Conservation (phyloP, 1,139 yeast species). For the Ogataea hybrid region DNA sequence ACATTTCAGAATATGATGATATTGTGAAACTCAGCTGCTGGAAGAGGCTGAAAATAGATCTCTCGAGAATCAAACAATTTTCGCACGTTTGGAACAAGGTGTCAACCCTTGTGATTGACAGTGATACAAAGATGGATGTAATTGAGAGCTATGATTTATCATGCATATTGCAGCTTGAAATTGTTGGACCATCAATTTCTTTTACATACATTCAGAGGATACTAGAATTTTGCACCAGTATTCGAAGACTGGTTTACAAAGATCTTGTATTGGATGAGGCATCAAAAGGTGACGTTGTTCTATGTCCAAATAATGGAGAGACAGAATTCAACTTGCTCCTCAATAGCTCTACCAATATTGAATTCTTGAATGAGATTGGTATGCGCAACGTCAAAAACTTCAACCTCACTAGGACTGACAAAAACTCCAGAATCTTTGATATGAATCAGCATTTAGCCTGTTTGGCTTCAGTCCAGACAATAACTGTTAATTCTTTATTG, state of each 20-base stretch:
- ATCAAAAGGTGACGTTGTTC: neutral
- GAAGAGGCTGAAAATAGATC: slow-evolving; percentile 1
- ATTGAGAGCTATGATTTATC: neutral
- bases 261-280: neutral
- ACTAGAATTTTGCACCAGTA: neutral
- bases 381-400: neutral
- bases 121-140: too few species aligned
- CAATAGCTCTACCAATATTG: neutral
- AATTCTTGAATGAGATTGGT: neutral
- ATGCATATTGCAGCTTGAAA: neutral
- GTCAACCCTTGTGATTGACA: too few species aligned
- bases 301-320: neutral
- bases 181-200: neutral
- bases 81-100: neutral
- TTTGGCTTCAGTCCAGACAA: slow-evolving; percentile 11
- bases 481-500: slow-evolving; percentile 19
- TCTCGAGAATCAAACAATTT: slow-evolving; percentile 8
- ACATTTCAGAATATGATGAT: slow-evolving; percentile 1
- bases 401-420: neutral
- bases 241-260: neutral
- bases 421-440: slow-evolving; percentile 5
- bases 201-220: neutral
- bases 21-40: neutral
- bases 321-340: neutral
- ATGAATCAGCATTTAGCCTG: slow-evolving; percentile 14